phyloP scores from a whole-genome alignment of 2,329 filamentous ascomycete genomes.

The Xylariaceae sp. region DNA sequence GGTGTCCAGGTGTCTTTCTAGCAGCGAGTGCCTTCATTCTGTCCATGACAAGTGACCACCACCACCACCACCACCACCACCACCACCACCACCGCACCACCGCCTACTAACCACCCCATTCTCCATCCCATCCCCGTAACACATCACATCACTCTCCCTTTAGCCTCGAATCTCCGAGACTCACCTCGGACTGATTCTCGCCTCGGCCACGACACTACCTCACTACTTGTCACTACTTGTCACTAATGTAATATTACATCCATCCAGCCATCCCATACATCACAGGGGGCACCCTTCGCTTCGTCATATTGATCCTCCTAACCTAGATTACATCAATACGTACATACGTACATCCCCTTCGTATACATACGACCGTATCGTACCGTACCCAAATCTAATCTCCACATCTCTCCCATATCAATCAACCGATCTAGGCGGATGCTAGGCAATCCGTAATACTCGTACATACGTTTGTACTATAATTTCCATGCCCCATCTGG shows the following conservation, averaged over 20 bases:
- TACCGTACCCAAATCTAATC: constrained; percentile 26
- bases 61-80: not conserved
- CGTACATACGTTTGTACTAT: constrained; percentile 3
- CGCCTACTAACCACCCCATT: not conserved
- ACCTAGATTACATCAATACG: too few relatives aligned
- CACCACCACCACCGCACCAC: not conserved
- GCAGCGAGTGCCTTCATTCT: too few relatives aligned
- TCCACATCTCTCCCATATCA: constrained; percentile 24
- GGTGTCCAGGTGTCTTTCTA: too few relatives aligned
- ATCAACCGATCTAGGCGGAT: constrained; percentile 12
- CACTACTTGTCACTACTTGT: too few relatives aligned
- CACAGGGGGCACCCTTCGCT: not conserved
- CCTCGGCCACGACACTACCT: not conserved
- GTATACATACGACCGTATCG: too few relatives aligned
- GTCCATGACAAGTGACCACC: not conserved
- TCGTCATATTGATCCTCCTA: too few relatives aligned
- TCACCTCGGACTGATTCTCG: constrained; percentile 21
- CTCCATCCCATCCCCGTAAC: constrained; percentile 7
- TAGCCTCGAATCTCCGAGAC: constrained; percentile 27
- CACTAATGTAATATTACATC: not conserved
- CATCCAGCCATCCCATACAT: not conserved
- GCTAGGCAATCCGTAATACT: not conserved
- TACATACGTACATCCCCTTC: too few relatives aligned
- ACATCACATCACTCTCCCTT: constrained; percentile 22
- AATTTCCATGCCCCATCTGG: constrained; percentile 8